Percentiles rank a stretch among this genome's conserved stretches.
Evolutionary conservation across 495 filamentous ascomycete genomes (phyloP).

Genomic region (Annulohypoxylon bovei): DNA sequence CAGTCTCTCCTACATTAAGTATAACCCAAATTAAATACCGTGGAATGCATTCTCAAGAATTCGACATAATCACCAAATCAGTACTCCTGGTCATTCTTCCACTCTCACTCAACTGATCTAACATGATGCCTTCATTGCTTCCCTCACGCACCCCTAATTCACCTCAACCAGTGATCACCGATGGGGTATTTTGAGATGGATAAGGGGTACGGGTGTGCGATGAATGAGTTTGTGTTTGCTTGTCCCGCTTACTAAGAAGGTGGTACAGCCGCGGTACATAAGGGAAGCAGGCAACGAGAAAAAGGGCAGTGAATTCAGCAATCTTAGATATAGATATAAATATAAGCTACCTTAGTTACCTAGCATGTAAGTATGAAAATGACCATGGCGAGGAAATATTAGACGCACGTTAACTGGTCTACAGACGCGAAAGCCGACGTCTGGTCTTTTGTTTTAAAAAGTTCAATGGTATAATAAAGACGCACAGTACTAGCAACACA

Average conservation of each 20-base stretch:
- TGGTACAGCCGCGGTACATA: neutral
- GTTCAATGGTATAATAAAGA: slow-evolving; percentile 14
- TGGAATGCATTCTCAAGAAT: neutral
- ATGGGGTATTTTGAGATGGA: neutral
- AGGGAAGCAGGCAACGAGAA: slow-evolving; percentile 25
- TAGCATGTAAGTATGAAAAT: neutral
- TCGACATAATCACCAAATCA: neutral
- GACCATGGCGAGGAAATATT: too few relatives aligned
- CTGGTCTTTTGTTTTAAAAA: slow-evolving; percentile 8
- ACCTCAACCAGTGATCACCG: neutral
- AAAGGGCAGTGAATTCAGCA: slow-evolving; percentile 26
- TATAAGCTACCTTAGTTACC: neutral
- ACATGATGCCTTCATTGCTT: neutral
- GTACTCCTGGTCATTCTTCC: neutral
- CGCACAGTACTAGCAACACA: slow-evolving; percentile 24
- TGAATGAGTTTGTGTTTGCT: neutral
- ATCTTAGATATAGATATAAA: neutral
- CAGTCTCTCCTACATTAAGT: too few relatives aligned
- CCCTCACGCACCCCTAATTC: neutral
- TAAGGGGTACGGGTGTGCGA: neutral
- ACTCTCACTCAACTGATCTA: neutral
- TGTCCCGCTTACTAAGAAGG: neutral
- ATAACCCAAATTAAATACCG: too few relatives aligned
- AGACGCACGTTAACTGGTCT: slow-evolving; percentile 27
- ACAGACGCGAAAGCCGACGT: slow-evolving; percentile 28